Base-by-base conservation (phyloP, 208 protist species). In the Angomonas deanei region DNA sequence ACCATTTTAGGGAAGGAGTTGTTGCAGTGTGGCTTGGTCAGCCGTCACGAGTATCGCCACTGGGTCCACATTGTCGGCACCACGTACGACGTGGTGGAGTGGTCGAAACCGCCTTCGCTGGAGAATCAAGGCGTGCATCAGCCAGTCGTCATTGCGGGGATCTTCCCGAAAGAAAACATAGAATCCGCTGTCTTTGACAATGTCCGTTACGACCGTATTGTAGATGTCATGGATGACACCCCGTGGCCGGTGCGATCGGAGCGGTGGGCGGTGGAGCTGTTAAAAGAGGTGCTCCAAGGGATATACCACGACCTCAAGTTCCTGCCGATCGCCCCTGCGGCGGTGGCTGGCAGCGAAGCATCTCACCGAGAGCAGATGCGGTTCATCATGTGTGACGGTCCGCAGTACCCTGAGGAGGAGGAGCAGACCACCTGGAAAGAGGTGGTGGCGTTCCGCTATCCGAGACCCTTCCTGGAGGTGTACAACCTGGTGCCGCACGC, bases 21-120 rank as follows among this genome's bases (percentile, higher is more conserved):
- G 4, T 36, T 88, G 64, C 85, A 90, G 69, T 92, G 85, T 61
- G 85, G 85, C 19, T 68, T 85, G 26, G 78, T 92, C 26, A 85
- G 66, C 42, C 81, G 82, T 11, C 70, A 78, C 55, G 36, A 63
- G 54, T 61, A 89, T 62, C 74, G 78, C 33, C 85, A 92, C 61
- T 92, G 85, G 85, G 82, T 92, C 38, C 85, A 86, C 61, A 72
- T 92, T 21, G 82, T 92, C n/a, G 85, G 85, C 39, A 92, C 85
- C 10, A 67, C 72, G 32, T 92, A 86, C 69, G 87, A 93, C 38
- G 54, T 92, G 23, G 70, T 88, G 21, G 87, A 93, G 66, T 93
- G 87, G 87, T 74, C 64, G 4, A 59, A 71, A 24, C 69, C 78
- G 47, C 74, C 69, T 2, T 42, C 63, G 24, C 58, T 68, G 26